phyloP scores from a whole-genome alignment of 148 eudicot species.

The Chenopodium berlandieri region DNA sequence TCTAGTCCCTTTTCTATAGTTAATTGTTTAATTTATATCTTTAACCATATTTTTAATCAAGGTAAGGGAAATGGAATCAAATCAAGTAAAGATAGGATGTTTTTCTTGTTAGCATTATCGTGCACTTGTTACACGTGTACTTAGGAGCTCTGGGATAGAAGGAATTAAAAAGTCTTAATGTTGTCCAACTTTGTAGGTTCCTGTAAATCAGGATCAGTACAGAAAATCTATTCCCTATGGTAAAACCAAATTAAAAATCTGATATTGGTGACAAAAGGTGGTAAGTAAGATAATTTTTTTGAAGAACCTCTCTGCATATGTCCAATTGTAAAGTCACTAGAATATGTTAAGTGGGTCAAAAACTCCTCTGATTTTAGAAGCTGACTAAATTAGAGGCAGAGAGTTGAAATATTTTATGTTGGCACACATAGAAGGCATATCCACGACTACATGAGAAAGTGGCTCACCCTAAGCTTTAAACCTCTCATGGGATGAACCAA shows the following conservation, averaged over 20 bases:
- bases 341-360: conserved; percentile 9
- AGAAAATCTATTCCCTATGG: neutral
- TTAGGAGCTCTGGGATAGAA: neutral
- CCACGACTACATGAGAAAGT: neutral
- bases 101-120: conserved; percentile 8
- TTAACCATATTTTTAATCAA: conserved; percentile 2
- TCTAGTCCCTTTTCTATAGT: neutral
- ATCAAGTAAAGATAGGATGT: conserved; percentile 4
- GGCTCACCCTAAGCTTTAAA: neutral
- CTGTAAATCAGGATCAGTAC: neutral
- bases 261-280: neutral
- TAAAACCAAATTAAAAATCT: neutral
- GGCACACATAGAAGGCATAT: neutral
- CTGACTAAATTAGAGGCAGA: conserved; percentile 3
- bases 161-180: neutral
- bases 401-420: neutral
- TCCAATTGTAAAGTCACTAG: neutral
- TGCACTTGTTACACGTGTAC: neutral
- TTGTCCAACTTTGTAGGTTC: conserved; percentile 1
- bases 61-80: conserved; percentile 12
- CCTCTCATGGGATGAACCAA: too few species aligned
- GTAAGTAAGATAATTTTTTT: neutral
- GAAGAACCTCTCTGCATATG: neutral
- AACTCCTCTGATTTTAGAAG: neutral
- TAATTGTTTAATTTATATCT: neutral